These are phyloP conservation scores for Pseudogymnoascus sp. DNA, from an alignment of 2,329 filamentous ascomycete genomes.

Conservation along the genomic window DNA sequence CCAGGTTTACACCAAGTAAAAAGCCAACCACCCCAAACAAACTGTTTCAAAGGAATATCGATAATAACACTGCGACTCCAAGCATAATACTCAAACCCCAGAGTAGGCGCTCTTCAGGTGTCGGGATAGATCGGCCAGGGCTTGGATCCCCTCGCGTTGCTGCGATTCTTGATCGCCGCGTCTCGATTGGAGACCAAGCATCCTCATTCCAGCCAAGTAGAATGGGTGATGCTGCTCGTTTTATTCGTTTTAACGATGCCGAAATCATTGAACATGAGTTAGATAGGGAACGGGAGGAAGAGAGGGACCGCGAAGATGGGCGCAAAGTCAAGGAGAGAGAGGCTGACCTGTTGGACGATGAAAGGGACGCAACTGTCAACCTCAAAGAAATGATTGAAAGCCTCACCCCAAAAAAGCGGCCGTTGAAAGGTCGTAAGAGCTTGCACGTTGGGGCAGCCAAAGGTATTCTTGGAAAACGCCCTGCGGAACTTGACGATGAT, in stretches of 20 bases:
- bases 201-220: conserved; percentile 51
- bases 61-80: conserved; percentile 51
- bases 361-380: conserved; percentile 56
- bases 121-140: conserved; percentile 61
- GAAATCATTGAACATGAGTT: conserved; percentile 53
- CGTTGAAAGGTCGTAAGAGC: conserved; percentile 62
- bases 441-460: conserved; percentile 66
- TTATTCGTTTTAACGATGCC: conserved; percentile 59
- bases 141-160: conserved; percentile 69
- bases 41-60: conserved; percentile 46
- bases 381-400: conserved; percentile 71
- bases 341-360: conserved; percentile 39
- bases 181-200: conserved; percentile 61
- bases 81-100: conserved; percentile 56
- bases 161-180: conserved; percentile 60
- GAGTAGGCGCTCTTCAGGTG: conserved; percentile 51
- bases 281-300: conserved; percentile 51
- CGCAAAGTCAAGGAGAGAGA: conserved; percentile 48
- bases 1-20: conserved; percentile 28
- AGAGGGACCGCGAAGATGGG: conserved; percentile 52
- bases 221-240: conserved; percentile 25
- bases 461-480: conserved; percentile 66
- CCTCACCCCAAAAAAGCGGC: conserved; percentile 66
- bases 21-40: conserved; percentile 29
- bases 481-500: conserved; percentile 60